These are phyloP conservation scores for Haplosporangium sp. DNA, from an alignment of 371 early-diverging fungal genomes.

Conservation along the genomic window DNA sequence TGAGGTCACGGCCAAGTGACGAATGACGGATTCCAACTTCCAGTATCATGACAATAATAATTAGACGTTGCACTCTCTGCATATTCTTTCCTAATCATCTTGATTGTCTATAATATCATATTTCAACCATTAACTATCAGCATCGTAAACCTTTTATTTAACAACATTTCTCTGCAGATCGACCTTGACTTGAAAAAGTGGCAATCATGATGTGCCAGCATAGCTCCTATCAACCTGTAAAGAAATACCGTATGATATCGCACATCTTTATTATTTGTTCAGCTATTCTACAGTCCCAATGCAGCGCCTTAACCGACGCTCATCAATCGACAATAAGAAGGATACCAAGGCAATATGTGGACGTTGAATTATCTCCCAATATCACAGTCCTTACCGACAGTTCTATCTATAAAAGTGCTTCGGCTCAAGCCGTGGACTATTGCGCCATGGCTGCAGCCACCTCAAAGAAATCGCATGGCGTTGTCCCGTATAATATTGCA, in stretches of 20 bases:
- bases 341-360: slow-evolving; percentile 11
- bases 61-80: too few species aligned
- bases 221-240: not conserved
- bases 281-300: not conserved
- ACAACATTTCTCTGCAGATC: too few species aligned
- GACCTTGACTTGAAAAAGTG: not conserved
- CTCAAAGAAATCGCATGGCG: slow-evolving; percentile 5
- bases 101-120: not conserved
- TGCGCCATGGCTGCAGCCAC: slow-evolving; percentile 29
- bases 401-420: not conserved
- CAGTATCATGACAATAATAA: not conserved
- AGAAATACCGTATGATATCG: not conserved
- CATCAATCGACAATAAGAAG: slow-evolving; percentile 1
- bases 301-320: not conserved
- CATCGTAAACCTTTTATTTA: too few species aligned
- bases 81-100: too few species aligned
- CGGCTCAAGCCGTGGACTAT: slow-evolving; percentile 11
- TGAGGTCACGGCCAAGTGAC: too few species aligned
- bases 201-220: not conserved
- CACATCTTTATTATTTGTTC: slow-evolving; percentile 6
- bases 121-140: not conserved
- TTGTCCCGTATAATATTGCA: slow-evolving; percentile 30
- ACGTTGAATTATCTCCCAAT: not conserved
- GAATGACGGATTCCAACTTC: slow-evolving; percentile 4
- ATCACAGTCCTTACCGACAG: not conserved